Conservation (phyloP, 306 rosid species). For the Lagenaria siceraria region DNA sequence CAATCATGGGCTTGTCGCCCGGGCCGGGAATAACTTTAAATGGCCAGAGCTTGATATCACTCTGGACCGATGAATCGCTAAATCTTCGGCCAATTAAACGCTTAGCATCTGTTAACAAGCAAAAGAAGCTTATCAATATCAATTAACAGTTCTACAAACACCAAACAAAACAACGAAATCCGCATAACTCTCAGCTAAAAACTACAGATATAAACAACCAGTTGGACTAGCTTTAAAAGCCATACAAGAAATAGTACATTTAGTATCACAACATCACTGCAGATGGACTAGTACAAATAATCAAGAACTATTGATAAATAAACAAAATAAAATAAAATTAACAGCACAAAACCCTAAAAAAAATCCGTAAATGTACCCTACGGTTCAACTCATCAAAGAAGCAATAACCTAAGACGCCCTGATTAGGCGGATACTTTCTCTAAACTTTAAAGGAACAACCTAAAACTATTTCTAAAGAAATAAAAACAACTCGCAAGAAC, state of each 20-base stretch:
- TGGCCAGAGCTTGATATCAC: conserved; percentile 60
- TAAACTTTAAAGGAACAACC: background rate
- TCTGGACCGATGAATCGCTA: conserved; percentile 44
- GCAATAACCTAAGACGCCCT: too few relatives aligned
- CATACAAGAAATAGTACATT: background rate
- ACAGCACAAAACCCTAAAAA: background rate
- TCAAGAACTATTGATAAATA: background rate
- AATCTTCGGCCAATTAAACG: conserved; percentile 51
- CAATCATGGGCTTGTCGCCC: conserved; percentile 52
- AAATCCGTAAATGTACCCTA: background rate
- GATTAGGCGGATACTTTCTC: background rate
- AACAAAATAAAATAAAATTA: background rate
- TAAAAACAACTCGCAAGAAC: background rate
- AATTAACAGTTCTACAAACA: background rate
- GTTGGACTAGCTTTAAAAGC: background rate
- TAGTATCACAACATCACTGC: background rate
- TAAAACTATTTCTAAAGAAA: background rate
- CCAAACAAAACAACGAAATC: background rate
- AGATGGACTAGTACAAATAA: too few relatives aligned
- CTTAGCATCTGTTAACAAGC: conserved; percentile 34
- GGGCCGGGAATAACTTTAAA: conserved; percentile 43
- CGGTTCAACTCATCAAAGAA: background rate
- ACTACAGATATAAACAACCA: background rate
- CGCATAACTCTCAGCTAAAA: background rate
- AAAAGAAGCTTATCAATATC: background rate